Base-by-base conservation (phyloP, 768 basidiomycete genomes). In the Tricholoma sp. region DNA sequence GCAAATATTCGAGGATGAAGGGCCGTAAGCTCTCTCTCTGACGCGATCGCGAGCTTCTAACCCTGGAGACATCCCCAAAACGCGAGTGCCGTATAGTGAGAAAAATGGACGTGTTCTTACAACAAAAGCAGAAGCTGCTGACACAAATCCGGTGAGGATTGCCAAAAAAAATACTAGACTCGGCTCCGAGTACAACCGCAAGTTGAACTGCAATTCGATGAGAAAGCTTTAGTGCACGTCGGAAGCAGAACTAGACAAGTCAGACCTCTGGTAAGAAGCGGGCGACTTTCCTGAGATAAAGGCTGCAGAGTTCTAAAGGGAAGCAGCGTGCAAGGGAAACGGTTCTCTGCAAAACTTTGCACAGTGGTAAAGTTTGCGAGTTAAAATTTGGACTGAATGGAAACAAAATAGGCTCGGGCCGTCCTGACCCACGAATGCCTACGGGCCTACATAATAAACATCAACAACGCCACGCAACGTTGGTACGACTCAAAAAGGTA, bases 61-160 rank as follows among this genome's bases (percentile, higher is more conserved):
- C 54, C 54, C 33, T 55, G 47, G 1, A 13, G 1, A 5, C 45
- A 49, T 33, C 54, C 47, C 54, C 50, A 18, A 55, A 49, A 29
- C 33, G 24, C 34, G 47, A 33, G 34, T 15, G 11, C 24, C 28
- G 24, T 24, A n/a, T 10, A n/a, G 6, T 29, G 15, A 50, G 29
- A 55, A 50, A 36, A 48, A 31, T 33, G n/a, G 47, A 55, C 20
- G 20, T 36, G 31, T 49, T 48, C 54, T 48, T 41, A 55, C 45
- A 50, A 34, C 8, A 33, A 20, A 49, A 50, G 10, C 11, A 49
- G 17, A 12, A 37, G 17, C n/a, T 50, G 15, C n/a, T 32, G 47
- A 49, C 31, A 32, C n/a, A 49, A 49, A 10, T 32, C 29, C 15
- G n/a, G 29, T 31, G 32, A 32, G 15, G 15, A 17, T 32, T 48